Percentiles rank a stretch among this genome's conserved stretches.
Evolutionary conservation across 2,329 filamentous ascomycete species (phyloP).

Genomic region (Aschersonia sp.): DNA sequence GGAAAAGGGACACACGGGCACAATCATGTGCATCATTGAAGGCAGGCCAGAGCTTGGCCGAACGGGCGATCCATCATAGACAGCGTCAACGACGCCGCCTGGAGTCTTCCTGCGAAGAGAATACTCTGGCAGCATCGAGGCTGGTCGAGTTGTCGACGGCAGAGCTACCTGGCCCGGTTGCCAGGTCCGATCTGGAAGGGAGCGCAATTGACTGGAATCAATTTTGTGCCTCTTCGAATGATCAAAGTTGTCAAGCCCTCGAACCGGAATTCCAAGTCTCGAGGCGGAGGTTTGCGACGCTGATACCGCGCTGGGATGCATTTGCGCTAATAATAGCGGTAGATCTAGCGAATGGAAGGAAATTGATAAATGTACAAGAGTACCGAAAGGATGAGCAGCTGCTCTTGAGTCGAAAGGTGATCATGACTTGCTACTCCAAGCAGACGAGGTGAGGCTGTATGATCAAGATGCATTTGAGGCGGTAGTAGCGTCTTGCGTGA

Average conservation of each 20-base stretch:
- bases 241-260: slow-evolving; percentile 1
- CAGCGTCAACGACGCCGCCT: slow-evolving; percentile 80
- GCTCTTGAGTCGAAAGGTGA: slow-evolving; percentile 14
- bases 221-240: slow-evolving; percentile 7
- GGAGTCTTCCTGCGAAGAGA: slow-evolving; percentile 85
- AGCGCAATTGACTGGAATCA: slow-evolving; percentile 10
- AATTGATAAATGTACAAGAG: not conserved
- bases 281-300: slow-evolving; percentile 24
- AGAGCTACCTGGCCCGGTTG: slow-evolving; percentile 11
- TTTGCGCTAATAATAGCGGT: slow-evolving; percentile 33
- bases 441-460: slow-evolving; percentile 20
- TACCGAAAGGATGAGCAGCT: slow-evolving; percentile 7
- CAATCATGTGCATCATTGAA: slow-evolving; percentile 68
- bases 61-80: slow-evolving; percentile 73
- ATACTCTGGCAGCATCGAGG: slow-evolving; percentile 16
- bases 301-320: slow-evolving; percentile 35
- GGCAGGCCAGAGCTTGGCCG: slow-evolving; percentile 62
- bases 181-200: slow-evolving; percentile 18
- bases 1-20: slow-evolving; percentile 35
- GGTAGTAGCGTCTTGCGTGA: slow-evolving; percentile 8
- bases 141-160: slow-evolving; percentile 5
- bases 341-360: slow-evolving; percentile 15
- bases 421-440: slow-evolving; percentile 29
- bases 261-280: not conserved
- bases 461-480: slow-evolving; percentile 25